These are phyloP conservation scores for Inonotus hispidus DNA, from an alignment of 1,284 basidiomycete species.

Conservation along the genomic window DNA sequence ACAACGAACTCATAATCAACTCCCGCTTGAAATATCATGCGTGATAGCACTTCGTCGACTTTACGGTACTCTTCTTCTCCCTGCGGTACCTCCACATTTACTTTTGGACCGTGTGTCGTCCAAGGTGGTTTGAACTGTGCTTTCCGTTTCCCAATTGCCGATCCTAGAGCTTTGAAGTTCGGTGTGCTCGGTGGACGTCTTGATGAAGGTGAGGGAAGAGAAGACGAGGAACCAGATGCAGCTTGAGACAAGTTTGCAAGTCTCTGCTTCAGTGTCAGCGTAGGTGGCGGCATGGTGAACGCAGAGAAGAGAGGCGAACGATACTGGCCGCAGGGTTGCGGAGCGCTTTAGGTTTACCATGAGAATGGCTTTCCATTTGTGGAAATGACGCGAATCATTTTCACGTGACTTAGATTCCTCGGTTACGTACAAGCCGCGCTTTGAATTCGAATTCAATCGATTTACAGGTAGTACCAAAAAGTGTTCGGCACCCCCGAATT, in stretches of 20 bases:
- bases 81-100: slow-evolving; percentile 16
- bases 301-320: neutral
- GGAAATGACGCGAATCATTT: neutral
- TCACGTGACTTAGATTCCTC: neutral
- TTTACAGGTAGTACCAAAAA: neutral
- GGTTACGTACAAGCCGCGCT: neutral
- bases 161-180: slow-evolving; percentile 36
- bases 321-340: neutral
- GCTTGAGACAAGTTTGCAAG: slow-evolving; percentile 51
- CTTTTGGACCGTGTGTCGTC: slow-evolving; percentile 20
- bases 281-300: slow-evolving; percentile 13
- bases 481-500: neutral
- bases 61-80: slow-evolving; percentile 36
- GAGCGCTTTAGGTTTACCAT: neutral
- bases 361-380: neutral
- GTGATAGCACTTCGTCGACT: slow-evolving; percentile 60
- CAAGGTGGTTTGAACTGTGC: slow-evolving; percentile 26
- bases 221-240: slow-evolving; percentile 39
- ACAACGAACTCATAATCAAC: slow-evolving; percentile 74
- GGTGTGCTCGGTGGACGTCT: slow-evolving; percentile 30
- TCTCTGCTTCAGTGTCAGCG: slow-evolving; percentile 48
- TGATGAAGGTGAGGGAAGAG: slow-evolving; percentile 25
- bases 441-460: neutral
- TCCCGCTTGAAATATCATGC: slow-evolving; percentile 80
- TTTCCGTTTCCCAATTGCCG: slow-evolving; percentile 26